These are phyloP conservation scores for Lachancea waltii DNA, from an alignment of 805 yeast genomes.

Conservation along the genomic window DNA sequence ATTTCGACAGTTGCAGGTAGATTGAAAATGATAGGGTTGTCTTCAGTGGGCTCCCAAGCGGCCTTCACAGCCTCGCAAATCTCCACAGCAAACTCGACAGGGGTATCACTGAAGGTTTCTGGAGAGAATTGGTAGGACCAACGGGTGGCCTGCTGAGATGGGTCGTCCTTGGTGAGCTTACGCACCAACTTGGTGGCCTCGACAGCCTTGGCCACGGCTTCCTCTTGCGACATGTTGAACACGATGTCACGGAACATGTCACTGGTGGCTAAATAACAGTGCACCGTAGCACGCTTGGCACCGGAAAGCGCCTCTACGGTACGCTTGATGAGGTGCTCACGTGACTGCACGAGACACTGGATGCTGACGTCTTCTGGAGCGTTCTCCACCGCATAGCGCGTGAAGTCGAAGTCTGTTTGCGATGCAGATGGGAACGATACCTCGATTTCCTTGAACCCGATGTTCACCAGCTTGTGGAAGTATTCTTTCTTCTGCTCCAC, in stretches of 20 bases:
- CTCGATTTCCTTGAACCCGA: constrained; percentile 77
- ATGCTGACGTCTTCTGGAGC: constrained; percentile 71
- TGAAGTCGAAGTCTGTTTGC: constrained; percentile 76
- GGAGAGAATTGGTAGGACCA: constrained; percentile 77
- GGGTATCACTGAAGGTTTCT: constrained; percentile 71
- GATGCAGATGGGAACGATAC: constrained; percentile 79
- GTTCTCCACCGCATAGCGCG: constrained; percentile 69
- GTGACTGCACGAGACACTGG: constrained; percentile 70
- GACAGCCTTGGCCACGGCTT: constrained; percentile 61
- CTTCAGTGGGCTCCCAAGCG: constrained; percentile 75
- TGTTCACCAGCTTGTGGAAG: constrained; percentile 62
- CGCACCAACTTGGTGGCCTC: constrained; percentile 63
- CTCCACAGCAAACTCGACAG: constrained; percentile 64
- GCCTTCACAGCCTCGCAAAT: constrained; percentile 74
- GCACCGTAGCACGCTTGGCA: constrained; percentile 66
- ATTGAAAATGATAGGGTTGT: constrained; percentile 69
- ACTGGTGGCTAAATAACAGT: constrained; percentile 69
- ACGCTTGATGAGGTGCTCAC: constrained; percentile 66
- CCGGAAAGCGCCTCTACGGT: constrained; percentile 69
- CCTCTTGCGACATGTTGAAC: constrained; percentile 63
- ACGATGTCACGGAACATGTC: constrained; percentile 72
- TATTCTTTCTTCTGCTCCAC: constrained; percentile 67
- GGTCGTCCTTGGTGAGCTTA: constrained; percentile 70
- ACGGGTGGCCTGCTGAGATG: constrained; percentile 50
- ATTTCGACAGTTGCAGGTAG: constrained; percentile 79